Evolutionary conservation across 495 filamentous ascomycete genomes (phyloP).

Genomic region (Aspergillus sclerotiicarbonarius): DNA sequence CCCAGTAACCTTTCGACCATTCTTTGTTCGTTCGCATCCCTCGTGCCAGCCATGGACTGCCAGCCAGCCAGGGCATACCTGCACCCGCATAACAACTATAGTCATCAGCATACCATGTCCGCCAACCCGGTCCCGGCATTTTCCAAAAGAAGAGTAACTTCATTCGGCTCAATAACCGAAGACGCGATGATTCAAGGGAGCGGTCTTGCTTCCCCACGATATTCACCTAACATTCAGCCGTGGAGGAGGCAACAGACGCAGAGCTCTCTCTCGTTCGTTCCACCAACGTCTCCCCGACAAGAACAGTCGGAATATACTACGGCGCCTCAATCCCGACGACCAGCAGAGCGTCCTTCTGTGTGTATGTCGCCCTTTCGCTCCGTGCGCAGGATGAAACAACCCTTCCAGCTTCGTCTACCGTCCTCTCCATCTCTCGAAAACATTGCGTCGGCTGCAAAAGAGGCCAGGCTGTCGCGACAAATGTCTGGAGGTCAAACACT

Average conservation of each 20-base stretch:
- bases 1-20: background rate
- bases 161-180: constrained; percentile 16
- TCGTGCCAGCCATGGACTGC: constrained; percentile 18
- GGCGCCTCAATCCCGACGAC: constrained; percentile 23
- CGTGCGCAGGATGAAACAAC: constrained; percentile 48
- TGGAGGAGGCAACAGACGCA: constrained; percentile 26
- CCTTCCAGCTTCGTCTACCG: constrained; percentile 43
- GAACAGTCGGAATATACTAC: constrained; percentile 32
- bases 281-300: constrained; percentile 20
- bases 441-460: constrained; percentile 17
- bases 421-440: constrained; percentile 35
- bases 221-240: constrained; percentile 25
- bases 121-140: constrained; percentile 18
- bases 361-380: constrained; percentile 45
- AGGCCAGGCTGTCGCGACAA: constrained; percentile 16
- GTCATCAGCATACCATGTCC: constrained; percentile 22
- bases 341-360: constrained; percentile 26
- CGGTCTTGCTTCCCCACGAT: constrained; percentile 18
- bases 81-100: constrained; percentile 7
- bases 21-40: background rate
- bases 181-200: constrained; percentile 9
- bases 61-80: constrained; percentile 9
- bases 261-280: constrained; percentile 28
- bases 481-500: constrained; percentile 26
- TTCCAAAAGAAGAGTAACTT: constrained; percentile 16